Evolutionary conservation across 805 yeast genomes (phyloP).

Genomic region (Candida caryicola): DNA sequence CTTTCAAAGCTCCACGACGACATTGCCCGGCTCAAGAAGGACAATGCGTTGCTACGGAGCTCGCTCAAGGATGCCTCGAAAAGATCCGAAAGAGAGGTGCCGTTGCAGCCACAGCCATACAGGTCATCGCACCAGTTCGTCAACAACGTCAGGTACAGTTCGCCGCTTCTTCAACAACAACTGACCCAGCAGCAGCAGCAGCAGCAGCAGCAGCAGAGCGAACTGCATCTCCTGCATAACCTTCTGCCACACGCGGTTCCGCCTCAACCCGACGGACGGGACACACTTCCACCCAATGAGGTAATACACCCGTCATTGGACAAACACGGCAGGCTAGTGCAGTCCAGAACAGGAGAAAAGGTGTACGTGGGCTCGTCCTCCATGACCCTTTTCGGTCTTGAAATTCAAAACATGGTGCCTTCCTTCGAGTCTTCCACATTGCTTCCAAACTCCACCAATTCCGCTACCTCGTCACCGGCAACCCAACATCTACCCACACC

Average conservation of each 20-base stretch:
- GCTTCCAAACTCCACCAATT: slow-evolving; percentile 6
- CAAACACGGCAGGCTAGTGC: slow-evolving; percentile 66
- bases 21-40: slow-evolving; percentile 60
- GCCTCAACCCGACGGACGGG: neutral
- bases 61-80: slow-evolving; percentile 31
- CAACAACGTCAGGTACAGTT: slow-evolving; percentile 14
- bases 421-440: slow-evolving; percentile 17
- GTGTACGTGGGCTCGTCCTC: slow-evolving; percentile 80
- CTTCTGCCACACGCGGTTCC: too few species aligned
- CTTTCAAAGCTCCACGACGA: slow-evolving; percentile 66
- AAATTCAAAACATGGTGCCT: slow-evolving; percentile 65
- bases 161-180: slow-evolving; percentile 12
- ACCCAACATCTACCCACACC: slow-evolving; percentile 6
- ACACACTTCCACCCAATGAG: slow-evolving; percentile 28
- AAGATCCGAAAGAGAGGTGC: slow-evolving; percentile 3
- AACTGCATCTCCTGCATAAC: neutral
- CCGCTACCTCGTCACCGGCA: slow-evolving; percentile 11
- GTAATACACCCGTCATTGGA: slow-evolving; percentile 71
- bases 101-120: neutral
- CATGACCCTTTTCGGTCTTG: slow-evolving; percentile 77
- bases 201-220: slow-evolving; percentile 5
- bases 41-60: slow-evolving; percentile 56
- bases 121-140: slow-evolving; percentile 11
- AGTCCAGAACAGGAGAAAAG: slow-evolving; percentile 72
- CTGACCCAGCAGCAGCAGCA: slow-evolving; percentile 4